phyloP scores from a whole-genome alignment of 2,329 filamentous ascomycete species.

The Diaporthe ilicicola region DNA sequence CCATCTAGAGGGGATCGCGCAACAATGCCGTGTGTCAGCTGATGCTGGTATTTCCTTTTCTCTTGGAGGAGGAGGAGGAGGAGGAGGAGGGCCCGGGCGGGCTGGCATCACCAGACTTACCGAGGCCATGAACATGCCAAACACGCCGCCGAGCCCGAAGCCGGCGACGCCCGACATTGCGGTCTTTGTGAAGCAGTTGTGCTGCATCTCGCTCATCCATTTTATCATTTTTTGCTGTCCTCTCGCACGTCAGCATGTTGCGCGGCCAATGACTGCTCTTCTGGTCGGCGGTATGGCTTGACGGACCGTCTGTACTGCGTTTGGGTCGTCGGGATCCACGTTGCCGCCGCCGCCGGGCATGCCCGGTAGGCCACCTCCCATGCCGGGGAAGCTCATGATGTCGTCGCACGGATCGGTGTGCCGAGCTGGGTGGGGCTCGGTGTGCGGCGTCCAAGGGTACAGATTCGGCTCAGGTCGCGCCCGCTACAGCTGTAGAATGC shows the following conservation, averaged over 20 bases:
- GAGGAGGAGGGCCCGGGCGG: slow-evolving; percentile 16
- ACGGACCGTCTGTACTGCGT: slow-evolving; percentile 52
- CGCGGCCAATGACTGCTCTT: not conserved
- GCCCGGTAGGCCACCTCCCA: slow-evolving; percentile 38
- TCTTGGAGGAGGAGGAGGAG: not conserved
- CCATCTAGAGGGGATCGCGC: slow-evolving; percentile 71
- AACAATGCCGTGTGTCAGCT: not conserved
- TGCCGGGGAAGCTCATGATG: slow-evolving; percentile 51
- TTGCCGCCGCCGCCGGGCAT: slow-evolving; percentile 37
- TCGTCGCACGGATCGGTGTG: not conserved
- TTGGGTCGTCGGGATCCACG: slow-evolving; percentile 56
- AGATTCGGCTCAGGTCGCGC: not conserved
- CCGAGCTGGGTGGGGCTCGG: not conserved
- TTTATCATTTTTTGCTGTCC: slow-evolving; percentile 17
- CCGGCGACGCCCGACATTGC: slow-evolving; percentile 92
- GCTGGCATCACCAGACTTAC: slow-evolving; percentile 59
- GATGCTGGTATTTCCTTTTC: not conserved
- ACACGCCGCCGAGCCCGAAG: slow-evolving; percentile 91
- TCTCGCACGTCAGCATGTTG: slow-evolving; percentile 1
- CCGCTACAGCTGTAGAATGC: not conserved
- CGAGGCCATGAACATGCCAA: slow-evolving; percentile 97
- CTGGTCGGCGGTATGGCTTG: not conserved
- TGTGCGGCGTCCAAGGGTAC: not conserved
- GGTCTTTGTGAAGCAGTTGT: slow-evolving; percentile 90
- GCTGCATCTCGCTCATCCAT: slow-evolving; percentile 73